Percentiles rank a stretch among this genome's conserved stretches.
Conservation (phyloP, 768 basidiomycete genomes). For the Strobilomyces confusus region DNA sequence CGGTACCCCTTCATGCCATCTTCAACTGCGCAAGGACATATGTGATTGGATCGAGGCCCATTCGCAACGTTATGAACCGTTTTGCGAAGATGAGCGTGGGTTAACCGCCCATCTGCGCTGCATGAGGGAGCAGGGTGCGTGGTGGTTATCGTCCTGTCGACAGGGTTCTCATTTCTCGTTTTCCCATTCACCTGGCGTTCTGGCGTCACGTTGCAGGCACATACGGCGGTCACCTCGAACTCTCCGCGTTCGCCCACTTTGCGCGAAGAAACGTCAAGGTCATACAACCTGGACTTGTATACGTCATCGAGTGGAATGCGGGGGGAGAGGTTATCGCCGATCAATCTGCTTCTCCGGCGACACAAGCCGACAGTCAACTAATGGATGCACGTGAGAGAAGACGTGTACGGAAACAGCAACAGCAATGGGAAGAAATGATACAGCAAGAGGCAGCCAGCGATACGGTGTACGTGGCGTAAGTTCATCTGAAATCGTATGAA, state of each 20-base stretch:
- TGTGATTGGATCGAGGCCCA: slow-evolving; percentile 78
- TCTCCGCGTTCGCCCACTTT: slow-evolving; percentile 89
- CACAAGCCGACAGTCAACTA: slow-evolving; percentile 22
- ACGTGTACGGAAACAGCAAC: slow-evolving; percentile 38
- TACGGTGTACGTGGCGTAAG: slow-evolving; percentile 83
- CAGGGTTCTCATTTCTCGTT: slow-evolving; percentile 7
- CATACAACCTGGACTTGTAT: slow-evolving; percentile 86
- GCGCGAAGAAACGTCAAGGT: slow-evolving; percentile 80
- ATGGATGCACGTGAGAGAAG: slow-evolving; percentile 43
- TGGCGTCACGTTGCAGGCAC: slow-evolving; percentile 49
- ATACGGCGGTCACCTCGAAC: slow-evolving; percentile 90
- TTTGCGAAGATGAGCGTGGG: slow-evolving; percentile 83
- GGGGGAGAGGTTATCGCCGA: slow-evolving; percentile 43
- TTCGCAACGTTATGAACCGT: slow-evolving; percentile 73
- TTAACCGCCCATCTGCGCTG: slow-evolving; percentile 66
- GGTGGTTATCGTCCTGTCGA: not conserved
- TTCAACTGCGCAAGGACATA: slow-evolving; percentile 65
- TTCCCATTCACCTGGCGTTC: slow-evolving; percentile 2
- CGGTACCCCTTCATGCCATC: slow-evolving; percentile 68
- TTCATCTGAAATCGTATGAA: slow-evolving; percentile 23
- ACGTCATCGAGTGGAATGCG: slow-evolving; percentile 80
- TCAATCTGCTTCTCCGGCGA: slow-evolving; percentile 24
- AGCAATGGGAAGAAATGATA: slow-evolving; percentile 21
- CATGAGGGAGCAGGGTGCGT: slow-evolving; percentile 75
- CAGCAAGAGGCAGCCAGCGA: slow-evolving; percentile 25